Conservation (phyloP, 352 stramenopile genomes). For the Phytophthora pluvialis region DNA sequence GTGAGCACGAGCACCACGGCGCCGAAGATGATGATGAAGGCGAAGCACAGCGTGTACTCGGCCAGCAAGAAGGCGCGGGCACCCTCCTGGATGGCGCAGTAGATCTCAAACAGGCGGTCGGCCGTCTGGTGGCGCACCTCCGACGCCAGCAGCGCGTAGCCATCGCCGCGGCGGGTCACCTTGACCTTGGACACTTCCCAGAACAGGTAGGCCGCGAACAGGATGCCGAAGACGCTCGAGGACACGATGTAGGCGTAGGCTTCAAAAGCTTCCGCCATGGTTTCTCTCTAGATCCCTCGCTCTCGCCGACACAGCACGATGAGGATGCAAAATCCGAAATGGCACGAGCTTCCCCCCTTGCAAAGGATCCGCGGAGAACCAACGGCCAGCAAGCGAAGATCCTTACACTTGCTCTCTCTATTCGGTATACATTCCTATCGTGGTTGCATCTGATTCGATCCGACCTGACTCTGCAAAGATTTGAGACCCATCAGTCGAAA, state of each 20-base stretch:
- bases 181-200: slow-evolving; percentile 91
- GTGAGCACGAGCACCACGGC: slow-evolving; percentile 91
- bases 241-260: slow-evolving; percentile 71
- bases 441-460: slow-evolving; percentile 35
- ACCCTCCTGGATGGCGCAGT: slow-evolving; percentile 97
- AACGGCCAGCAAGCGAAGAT: slow-evolving; percentile 36
- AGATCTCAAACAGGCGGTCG: slow-evolving; percentile 92
- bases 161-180: slow-evolving; percentile 84
- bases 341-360: neutral
- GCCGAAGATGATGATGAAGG: slow-evolving; percentile 94
- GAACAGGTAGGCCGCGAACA: slow-evolving; percentile 87
- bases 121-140: slow-evolving; percentile 85
- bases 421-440: slow-evolving; percentile 42
- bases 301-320: slow-evolving; percentile 12
- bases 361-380: slow-evolving; percentile 17
- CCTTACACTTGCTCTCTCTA: slow-evolving; percentile 37
- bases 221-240: slow-evolving; percentile 74
- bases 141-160: slow-evolving; percentile 76
- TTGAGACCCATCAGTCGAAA: slow-evolving; percentile 28
- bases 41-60: slow-evolving; percentile 98
- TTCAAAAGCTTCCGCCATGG: slow-evolving; percentile 67
- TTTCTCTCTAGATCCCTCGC: neutral
- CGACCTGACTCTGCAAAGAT: slow-evolving; percentile 24
- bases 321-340: slow-evolving; percentile 78
- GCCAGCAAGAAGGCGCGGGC: slow-evolving; percentile 97